Conservation (phyloP, 768 basidiomycete genomes). For the Leccinum olivaceopallidum region DNA sequence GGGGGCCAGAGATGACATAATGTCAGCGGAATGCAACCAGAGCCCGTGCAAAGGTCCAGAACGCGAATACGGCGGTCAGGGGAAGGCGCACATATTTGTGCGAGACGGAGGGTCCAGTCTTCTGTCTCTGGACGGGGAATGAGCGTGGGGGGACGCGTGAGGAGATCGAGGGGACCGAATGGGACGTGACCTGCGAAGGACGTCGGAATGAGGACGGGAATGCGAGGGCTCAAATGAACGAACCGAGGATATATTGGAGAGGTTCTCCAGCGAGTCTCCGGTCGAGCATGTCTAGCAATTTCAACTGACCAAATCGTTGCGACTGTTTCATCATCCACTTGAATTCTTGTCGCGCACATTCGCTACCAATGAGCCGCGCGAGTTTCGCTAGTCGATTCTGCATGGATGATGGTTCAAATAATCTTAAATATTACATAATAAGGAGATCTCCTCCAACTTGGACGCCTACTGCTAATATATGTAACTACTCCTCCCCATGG, state of each 20-base stretch:
- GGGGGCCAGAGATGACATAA: conserved; percentile 65
- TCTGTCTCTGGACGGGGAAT: conserved; percentile 98
- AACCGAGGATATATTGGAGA: conserved; percentile 89
- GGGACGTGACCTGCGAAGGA: conserved; percentile 64
- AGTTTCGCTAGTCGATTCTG: conserved; percentile 31
- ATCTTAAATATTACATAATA: conserved; percentile 23
- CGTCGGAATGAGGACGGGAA: not conserved
- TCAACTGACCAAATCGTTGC: conserved; percentile 1
- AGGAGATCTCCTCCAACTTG: conserved; percentile 14
- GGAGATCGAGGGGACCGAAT: conserved; percentile 81
- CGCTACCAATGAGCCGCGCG: conserved; percentile 34
- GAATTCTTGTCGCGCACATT: conserved; percentile 42
- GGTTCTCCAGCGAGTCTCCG: conserved; percentile 73
- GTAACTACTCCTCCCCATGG: conserved; percentile 6
- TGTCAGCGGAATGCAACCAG: conserved; percentile 90
- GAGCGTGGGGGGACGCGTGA: conserved; percentile 74
- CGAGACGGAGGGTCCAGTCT: conserved; percentile 68
- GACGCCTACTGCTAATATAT: conserved; percentile 12
- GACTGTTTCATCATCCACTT: conserved; percentile 50
- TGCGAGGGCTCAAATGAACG: conserved; percentile 11
- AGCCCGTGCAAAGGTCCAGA: conserved; percentile 91
- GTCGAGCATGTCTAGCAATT: conserved; percentile 45
- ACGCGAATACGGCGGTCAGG: conserved; percentile 39
- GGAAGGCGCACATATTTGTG: conserved; percentile 43
- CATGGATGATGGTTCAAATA: conserved; percentile 6